Base-by-base conservation (phyloP, 164 flowering plant genomes). In the Vitis labrusca region DNA sequence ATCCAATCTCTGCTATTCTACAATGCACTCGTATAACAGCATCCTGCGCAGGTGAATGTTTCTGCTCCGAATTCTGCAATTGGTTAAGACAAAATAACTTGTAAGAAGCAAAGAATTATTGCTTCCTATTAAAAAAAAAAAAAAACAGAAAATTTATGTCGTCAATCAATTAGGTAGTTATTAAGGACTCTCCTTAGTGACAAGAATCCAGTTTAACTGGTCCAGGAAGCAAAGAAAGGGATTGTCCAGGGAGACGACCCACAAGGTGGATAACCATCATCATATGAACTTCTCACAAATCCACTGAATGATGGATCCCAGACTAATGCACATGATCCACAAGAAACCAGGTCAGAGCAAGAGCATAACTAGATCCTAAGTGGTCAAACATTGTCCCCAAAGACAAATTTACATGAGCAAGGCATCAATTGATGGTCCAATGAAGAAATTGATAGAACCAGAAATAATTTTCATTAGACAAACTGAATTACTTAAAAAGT, bases 11-110 rank as follows among this genome's bases (percentile, higher is more conserved):
- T n/a, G 79, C 81, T 61, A 85, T 73, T 76, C 86, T 76, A 64
- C 76, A 30, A 57, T 82, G 85, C 59, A 84, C 93, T 50, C 85
- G 88, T 54, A 85, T 77, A 65, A 86, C 85, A 71, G 86, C 93
- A 60, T 88, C 87, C 70, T 83, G 87, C 14, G 88, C 89, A n/a
- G 88, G 82, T 70, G 93, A 88, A 57, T 65, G 76, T 10, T 68
- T 80, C 66, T 76, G 76, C 47, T 86, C 89, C 19, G 69, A 61
- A 65, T 71, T 82, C 92, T 86, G 83, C 68, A 75, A 60, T 5
- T 69, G 66, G 52, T 67, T 3, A 68, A 58, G 49, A 67, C 30
- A 62, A 8, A 23, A 3, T 50, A 11, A 50, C 29, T 16, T 44
- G 13, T 44, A 5, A 74, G 37, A 74, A 29, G 16, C 37, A 63